phyloP scores from a whole-genome alignment of 78 protist species.

The Protostelium mycophagum region DNA sequence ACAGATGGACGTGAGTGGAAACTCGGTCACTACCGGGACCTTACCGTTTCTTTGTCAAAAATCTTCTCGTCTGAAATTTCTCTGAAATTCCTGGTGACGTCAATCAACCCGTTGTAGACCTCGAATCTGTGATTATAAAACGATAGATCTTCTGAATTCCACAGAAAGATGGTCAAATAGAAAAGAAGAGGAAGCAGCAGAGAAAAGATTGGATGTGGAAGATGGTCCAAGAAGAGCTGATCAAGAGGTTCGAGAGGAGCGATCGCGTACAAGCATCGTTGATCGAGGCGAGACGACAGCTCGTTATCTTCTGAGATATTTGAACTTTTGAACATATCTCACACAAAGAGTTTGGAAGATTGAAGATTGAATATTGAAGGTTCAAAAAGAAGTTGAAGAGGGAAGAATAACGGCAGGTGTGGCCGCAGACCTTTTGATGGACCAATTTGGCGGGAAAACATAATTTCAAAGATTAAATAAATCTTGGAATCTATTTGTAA shows the following conservation, averaged over 20 bases:
- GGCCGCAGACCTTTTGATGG: conserved; percentile 33
- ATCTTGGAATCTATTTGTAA: too few species aligned
- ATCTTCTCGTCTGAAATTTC: not conserved
- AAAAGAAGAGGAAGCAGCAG: conserved; percentile 27
- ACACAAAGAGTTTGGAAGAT: too few species aligned
- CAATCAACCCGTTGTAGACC: not conserved
- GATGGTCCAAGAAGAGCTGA: conserved; percentile 48
- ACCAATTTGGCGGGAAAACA: conserved; percentile 16
- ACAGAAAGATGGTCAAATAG: conserved; percentile 26
- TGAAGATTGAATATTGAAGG: conserved; percentile 13
- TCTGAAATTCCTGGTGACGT: too few species aligned
- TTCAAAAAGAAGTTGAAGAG: conserved; percentile 50
- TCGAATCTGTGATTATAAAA: not conserved
- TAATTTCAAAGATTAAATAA: too few species aligned
- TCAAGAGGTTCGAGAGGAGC: conserved; percentile 2
- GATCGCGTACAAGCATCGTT: not conserved
- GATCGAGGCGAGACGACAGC: not conserved
- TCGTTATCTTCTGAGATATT: too few species aligned
- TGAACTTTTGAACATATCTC: too few species aligned
- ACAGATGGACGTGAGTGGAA: conserved; percentile 18
- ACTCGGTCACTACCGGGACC: too few species aligned
- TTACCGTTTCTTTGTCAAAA: too few species aligned
- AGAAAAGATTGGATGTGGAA: conserved; percentile 48
- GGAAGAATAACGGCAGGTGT: conserved; percentile 39
- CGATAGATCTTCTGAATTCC: not conserved